Conservation (phyloP, 2,329 filamentous ascomycete species). For the Helminthosporium solani region DNA sequence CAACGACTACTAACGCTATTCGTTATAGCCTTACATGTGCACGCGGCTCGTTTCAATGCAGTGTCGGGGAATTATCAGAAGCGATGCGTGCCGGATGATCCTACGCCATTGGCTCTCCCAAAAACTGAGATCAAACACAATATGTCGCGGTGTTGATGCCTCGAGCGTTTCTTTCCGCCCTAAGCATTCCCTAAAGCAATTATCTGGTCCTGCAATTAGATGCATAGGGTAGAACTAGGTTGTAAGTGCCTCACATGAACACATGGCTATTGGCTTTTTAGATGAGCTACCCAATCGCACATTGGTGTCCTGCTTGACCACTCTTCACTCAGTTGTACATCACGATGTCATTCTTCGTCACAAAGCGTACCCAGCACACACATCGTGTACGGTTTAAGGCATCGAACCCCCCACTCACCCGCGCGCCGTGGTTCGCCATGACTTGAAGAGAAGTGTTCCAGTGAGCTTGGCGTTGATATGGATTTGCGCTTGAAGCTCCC, state of each 20-base stretch:
- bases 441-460: background rate
- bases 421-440: constrained; percentile 7
- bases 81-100: constrained; percentile 8
- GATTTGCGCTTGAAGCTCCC: background rate
- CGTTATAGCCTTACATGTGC: background rate
- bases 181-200: constrained; percentile 1
- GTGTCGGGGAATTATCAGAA: constrained; percentile 13
- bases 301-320: background rate
- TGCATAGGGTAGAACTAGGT: too few relatives aligned
- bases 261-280: too few relatives aligned
- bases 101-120: constrained; percentile 2
- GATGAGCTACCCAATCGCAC: background rate
- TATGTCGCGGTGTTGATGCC: background rate
- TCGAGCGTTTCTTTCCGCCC: background rate
- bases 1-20: background rate
- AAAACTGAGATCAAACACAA: constrained; percentile 11
- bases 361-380: constrained; percentile 9
- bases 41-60: constrained; percentile 13
- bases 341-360: background rate
- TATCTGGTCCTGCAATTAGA: too few relatives aligned
- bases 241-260: too few relatives aligned
- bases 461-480: background rate
- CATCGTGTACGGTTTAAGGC: constrained; percentile 13
- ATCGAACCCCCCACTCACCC: constrained; percentile 3
- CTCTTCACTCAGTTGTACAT: background rate